A percentile compares a stretch with the other conserved stretches of the same genome.
Conservation (phyloP, 352 stramenopile genomes). For the Globisporangium spiculum region DNA sequence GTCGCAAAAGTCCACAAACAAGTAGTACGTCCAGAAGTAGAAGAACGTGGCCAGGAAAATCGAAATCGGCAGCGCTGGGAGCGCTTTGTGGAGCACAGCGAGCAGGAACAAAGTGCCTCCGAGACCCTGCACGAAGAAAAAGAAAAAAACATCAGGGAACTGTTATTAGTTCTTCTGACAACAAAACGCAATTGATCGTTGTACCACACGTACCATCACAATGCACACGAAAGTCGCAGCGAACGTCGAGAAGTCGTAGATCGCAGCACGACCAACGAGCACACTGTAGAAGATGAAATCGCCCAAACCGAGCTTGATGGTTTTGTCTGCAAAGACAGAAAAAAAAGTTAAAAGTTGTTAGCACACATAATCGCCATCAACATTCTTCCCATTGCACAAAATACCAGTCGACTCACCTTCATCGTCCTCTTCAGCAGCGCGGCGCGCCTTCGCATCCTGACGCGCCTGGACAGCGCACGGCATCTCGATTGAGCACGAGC, state of each 20-base stretch:
- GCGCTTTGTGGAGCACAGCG: slow-evolving; percentile 90
- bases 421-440: slow-evolving; percentile 51
- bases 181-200: not conserved
- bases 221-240: slow-evolving; percentile 91
- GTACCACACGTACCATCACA: slow-evolving; percentile 76
- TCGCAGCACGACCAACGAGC: slow-evolving; percentile 93
- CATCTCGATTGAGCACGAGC: slow-evolving; percentile 78
- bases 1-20: slow-evolving; percentile 81
- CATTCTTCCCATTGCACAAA: not conserved
- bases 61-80: slow-evolving; percentile 96
- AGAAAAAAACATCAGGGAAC: slow-evolving; percentile 7
- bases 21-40: slow-evolving; percentile 81
- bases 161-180: not conserved
- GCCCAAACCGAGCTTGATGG: slow-evolving; percentile 92
- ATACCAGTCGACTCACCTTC: slow-evolving; percentile 26
- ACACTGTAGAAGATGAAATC: slow-evolving; percentile 99
- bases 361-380: slow-evolving; percentile 1
- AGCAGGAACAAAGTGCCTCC: slow-evolving; percentile 95
- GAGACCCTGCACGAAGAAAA: slow-evolving; percentile 62
- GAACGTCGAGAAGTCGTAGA: slow-evolving; percentile 96
- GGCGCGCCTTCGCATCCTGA: slow-evolving; percentile 46
- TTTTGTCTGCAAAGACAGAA: slow-evolving; percentile 51
- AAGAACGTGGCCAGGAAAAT: slow-evolving; percentile 84
- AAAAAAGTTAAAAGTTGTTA: not conserved
- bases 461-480: slow-evolving; percentile 67